phyloP scores from a whole-genome alignment of 768 basidiomycete genomes.

The Collybia sordida region DNA sequence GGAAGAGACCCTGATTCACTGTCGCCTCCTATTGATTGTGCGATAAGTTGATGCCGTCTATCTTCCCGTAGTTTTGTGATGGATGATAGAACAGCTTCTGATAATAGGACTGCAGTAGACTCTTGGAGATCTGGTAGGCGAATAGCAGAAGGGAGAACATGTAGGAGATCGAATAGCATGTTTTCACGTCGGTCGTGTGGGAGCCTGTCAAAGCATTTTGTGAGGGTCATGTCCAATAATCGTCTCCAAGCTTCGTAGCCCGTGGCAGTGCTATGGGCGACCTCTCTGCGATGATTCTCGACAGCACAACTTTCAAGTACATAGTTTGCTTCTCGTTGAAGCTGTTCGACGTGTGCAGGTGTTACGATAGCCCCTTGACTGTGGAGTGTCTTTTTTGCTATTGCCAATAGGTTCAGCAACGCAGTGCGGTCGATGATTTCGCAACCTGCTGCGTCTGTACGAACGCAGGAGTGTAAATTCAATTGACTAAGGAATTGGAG shows the following conservation, averaged over 20 bases:
- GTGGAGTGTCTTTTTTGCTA: constrained; percentile 61
- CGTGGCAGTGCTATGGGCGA: constrained; percentile 65
- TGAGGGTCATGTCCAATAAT: constrained; percentile 80
- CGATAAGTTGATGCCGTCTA: constrained; percentile 62
- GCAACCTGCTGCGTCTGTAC: constrained; percentile 69
- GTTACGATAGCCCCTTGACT: constrained; percentile 67
- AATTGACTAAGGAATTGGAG: constrained; percentile 66
- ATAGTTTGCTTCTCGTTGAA: constrained; percentile 69
- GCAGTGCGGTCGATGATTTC: constrained; percentile 79
- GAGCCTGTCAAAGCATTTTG: constrained; percentile 82
- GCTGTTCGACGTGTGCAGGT: constrained; percentile 59
- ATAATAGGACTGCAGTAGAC: constrained; percentile 76
- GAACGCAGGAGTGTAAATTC: constrained; percentile 69
- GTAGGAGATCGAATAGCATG: constrained; percentile 88
- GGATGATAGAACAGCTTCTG: constrained; percentile 77
- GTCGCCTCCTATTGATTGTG: constrained; percentile 66
- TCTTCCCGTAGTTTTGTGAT: constrained; percentile 91
- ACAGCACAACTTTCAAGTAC: constrained; percentile 81
- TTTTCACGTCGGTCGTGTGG: constrained; percentile 83
- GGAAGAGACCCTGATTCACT: constrained; percentile 70
- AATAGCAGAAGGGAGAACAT: constrained; percentile 73
- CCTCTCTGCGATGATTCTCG: constrained; percentile 86
- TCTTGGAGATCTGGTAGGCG: constrained; percentile 65
- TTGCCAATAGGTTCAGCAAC: constrained; percentile 65
- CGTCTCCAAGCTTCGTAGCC: constrained; percentile 86